Evolutionary conservation across 148 eudicot genomes (phyloP).

Genomic region (Polygonum aviculare): DNA sequence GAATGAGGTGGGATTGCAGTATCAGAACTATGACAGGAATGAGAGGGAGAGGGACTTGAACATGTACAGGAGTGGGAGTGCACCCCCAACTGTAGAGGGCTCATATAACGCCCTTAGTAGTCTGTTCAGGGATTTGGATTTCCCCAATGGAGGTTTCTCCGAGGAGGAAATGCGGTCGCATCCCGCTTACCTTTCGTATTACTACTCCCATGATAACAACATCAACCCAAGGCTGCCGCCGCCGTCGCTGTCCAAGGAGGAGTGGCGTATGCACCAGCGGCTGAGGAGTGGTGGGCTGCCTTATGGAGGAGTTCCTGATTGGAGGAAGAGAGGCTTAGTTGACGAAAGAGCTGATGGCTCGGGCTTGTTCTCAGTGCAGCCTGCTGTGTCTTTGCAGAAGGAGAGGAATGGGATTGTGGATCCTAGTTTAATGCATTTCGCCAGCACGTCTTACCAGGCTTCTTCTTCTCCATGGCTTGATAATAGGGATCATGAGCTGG

Average conservation of each 20-base stretch:
- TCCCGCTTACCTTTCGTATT: conserved; percentile 51
- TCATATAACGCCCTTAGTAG: conserved; percentile 36
- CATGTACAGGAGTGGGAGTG: conserved; percentile 57
- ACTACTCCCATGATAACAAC: conserved; percentile 44
- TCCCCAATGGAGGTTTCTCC: conserved; percentile 16
- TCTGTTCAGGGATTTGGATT: conserved; percentile 11
- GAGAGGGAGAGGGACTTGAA: conserved; percentile 27
- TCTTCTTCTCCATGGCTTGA: conserved; percentile 30
- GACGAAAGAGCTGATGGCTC: conserved; percentile 25
- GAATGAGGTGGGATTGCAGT: conserved; percentile 33
- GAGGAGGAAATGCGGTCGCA: conserved; percentile 55
- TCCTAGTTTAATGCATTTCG: conserved; percentile 19
- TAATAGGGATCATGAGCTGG: conserved; percentile 19
- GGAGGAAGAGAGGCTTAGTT: conserved; percentile 17
- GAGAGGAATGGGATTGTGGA: conserved; percentile 31
- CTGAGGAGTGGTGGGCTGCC: conserved; percentile 29
- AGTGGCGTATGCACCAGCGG: conserved; percentile 56
- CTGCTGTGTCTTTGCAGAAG: conserved; percentile 20
- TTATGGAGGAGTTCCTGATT: conserved; percentile 24
- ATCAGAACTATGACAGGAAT: conserved; percentile 15
- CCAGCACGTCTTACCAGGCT: conserved; percentile 22
- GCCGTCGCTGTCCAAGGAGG: conserved; percentile 50
- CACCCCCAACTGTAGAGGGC: conserved; percentile 58
- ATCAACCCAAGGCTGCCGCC: conserved; percentile 52
- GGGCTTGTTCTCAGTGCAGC: conserved; percentile 37